Evolutionary conservation across 306 rosid species (phyloP).

Genomic region (Rubus parviflorus): DNA sequence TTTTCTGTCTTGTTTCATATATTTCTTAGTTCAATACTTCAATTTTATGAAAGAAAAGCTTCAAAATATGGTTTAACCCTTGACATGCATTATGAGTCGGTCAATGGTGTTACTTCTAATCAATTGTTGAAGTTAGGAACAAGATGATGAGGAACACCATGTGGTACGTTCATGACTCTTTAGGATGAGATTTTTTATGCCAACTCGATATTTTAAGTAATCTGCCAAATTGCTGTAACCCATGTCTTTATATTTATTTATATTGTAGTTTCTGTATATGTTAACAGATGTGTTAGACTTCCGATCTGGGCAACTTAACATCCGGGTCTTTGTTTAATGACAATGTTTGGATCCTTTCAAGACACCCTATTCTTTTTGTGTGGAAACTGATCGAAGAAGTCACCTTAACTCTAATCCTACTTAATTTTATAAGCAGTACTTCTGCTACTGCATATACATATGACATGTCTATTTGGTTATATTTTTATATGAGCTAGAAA

Average conservation of each 20-base stretch:
- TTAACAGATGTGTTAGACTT: not conserved
- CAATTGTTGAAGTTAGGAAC: not conserved
- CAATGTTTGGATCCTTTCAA: not conserved
- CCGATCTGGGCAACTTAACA: not conserved
- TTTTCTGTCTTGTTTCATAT: not conserved
- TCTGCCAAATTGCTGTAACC: not conserved
- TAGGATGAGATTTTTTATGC: not conserved
- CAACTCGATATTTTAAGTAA: not conserved
- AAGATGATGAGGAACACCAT: constrained; percentile 7
- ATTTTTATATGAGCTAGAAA: too few relatives aligned
- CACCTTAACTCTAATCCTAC: not conserved
- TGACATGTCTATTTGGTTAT: not conserved
- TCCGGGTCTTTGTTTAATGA: not conserved
- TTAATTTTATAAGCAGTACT: not conserved
- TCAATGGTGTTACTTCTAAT: constrained; percentile 19
- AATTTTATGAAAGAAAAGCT: not conserved
- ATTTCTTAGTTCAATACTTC: not conserved
- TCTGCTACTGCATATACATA: not conserved
- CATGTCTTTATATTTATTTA: not conserved
- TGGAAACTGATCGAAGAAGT: not conserved
- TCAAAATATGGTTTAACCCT: not conserved
- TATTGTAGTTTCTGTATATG: not conserved
- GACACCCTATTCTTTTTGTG: not conserved
- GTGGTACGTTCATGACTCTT: not conserved
- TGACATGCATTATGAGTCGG: not conserved